phyloP scores from a whole-genome alignment of 1,284 basidiomycete species.

The Schizophyllum commune region DNA sequence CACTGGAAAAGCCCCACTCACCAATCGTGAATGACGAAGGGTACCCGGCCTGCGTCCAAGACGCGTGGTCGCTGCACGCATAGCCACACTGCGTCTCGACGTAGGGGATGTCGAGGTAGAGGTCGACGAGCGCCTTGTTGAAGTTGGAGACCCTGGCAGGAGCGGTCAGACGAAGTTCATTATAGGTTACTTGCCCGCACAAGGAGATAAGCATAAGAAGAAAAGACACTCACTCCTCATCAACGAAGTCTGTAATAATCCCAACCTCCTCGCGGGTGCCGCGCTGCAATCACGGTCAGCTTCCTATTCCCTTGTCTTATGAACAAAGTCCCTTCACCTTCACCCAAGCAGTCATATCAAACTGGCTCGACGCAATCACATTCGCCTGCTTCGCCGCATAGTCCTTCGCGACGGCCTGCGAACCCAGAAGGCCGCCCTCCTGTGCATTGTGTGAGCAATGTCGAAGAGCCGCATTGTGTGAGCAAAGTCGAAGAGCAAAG shows the following conservation, averaged over 20 bases:
- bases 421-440: conserved; percentile 94
- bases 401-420: conserved; percentile 80
- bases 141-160: conserved; percentile 63
- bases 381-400: conserved; percentile 62
- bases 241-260: conserved; percentile 84
- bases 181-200: no score
- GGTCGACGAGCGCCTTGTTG: conserved; percentile 69
- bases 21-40: conserved; percentile 79
- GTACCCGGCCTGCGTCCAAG: conserved; percentile 83
- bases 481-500: conserved; percentile 6
- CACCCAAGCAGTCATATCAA: conserved; percentile 97
- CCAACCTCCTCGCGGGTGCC: conserved; percentile 87
- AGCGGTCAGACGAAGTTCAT: conserved; percentile 5
- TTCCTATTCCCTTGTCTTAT: neutral
- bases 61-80: conserved; percentile 92
- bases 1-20: conserved; percentile 29
- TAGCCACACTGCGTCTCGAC: conserved; percentile 87
- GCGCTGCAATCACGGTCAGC: conserved; percentile 26
- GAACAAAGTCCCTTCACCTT: conserved; percentile 37
- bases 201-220: conserved; percentile 8
- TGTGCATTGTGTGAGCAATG: conserved; percentile 21
- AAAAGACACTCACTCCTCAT: conserved; percentile 39
- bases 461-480: conserved; percentile 9
- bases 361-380: conserved; percentile 89
- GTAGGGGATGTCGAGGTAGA: conserved; percentile 75